Base-by-base conservation (phyloP, 2,329 filamentous ascomycete genomes). In the Cladosporium halotolerans region DNA sequence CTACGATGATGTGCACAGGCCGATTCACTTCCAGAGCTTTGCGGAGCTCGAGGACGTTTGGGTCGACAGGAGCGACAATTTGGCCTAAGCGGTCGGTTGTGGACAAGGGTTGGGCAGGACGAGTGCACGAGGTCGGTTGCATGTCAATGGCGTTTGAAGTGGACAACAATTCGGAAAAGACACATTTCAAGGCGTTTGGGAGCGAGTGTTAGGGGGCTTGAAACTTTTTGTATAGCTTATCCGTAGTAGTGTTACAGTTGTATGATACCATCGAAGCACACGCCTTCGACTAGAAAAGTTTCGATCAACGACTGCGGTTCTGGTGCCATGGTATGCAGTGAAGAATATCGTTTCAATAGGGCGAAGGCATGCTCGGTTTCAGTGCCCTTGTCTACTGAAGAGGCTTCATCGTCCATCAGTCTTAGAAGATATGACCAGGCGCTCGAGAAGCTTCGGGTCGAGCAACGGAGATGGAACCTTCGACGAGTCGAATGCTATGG, bases 11-110 rank as follows among this genome's bases (percentile, higher is more conserved):
- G 80, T 90, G 63, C 95, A 99, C 72, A 83, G 93, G 23, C 91
- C 92, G 13, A 76, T 96, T 53, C 93, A 99, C 74, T 99, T 99
- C 80, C 86, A 92, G 70, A 96, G 90, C 72, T 99, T 99, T 73
- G 89, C 91, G 1, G 92, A 99, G 76, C 73, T 99, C 68, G 93
- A 99, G 74, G 92, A 99, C 72, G 88, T 95, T 40, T 95, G 91
- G 83, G 91, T 96, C 44, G 93, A 99, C 71, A 80, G 90, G 64
- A 83, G 83, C 59, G 92, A 99, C 75, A 92, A 91, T 70, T 95
- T 99, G 76, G 92, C 89, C 63, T 97, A 62, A 57, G 40, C 40
- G 31, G 31, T 9, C 9, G 38, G 10, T 9, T 40, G 45, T 39
- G 28, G 9, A 49, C 4, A 36, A 4, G 23, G 10, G 10, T n/a